phyloP scores from a whole-genome alignment of 2,329 filamentous ascomycete species.

The Colletotrichum endophyticum region DNA sequence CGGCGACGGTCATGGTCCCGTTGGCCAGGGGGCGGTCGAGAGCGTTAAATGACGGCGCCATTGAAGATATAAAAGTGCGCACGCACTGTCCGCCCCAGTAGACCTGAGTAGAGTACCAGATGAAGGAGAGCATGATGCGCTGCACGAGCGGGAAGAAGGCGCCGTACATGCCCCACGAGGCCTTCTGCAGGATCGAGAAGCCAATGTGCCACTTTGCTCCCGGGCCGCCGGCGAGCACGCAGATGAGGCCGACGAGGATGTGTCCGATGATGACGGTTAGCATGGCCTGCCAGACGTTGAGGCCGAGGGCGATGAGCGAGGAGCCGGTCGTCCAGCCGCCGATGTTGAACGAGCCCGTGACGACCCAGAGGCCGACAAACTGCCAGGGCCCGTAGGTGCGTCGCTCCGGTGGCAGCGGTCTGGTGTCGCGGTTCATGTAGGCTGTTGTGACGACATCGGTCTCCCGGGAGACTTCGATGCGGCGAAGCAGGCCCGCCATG shows the following conservation, averaged over 20 bases:
- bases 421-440: slow-evolving; percentile 32
- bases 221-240: slow-evolving; percentile 28
- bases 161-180: slow-evolving; percentile 30
- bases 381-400: slow-evolving; percentile 35
- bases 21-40: slow-evolving; percentile 19
- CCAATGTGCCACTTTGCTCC: slow-evolving; percentile 32
- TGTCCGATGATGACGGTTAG: slow-evolving; percentile 28
- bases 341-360: slow-evolving; percentile 37
- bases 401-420: slow-evolving; percentile 30
- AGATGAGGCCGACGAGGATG: slow-evolving; percentile 27
- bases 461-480: slow-evolving; percentile 27
- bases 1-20: slow-evolving; percentile 23
- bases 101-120: slow-evolving; percentile 29
- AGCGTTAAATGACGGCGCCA: slow-evolving; percentile 24
- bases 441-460: slow-evolving; percentile 26
- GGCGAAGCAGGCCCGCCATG: slow-evolving; percentile 11
- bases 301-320: slow-evolving; percentile 29
- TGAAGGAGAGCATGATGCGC: slow-evolving; percentile 28
- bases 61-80: slow-evolving; percentile 22
- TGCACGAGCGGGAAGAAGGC: slow-evolving; percentile 28
- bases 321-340: slow-evolving; percentile 36
- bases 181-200: slow-evolving; percentile 29
- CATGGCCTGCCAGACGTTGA: slow-evolving; percentile 32
- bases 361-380: slow-evolving; percentile 35
- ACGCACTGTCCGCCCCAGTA: slow-evolving; percentile 31